Evolutionary conservation across 176 grass and related monocot genomes (phyloP).

Genomic region (Metroxylon sagu): DNA sequence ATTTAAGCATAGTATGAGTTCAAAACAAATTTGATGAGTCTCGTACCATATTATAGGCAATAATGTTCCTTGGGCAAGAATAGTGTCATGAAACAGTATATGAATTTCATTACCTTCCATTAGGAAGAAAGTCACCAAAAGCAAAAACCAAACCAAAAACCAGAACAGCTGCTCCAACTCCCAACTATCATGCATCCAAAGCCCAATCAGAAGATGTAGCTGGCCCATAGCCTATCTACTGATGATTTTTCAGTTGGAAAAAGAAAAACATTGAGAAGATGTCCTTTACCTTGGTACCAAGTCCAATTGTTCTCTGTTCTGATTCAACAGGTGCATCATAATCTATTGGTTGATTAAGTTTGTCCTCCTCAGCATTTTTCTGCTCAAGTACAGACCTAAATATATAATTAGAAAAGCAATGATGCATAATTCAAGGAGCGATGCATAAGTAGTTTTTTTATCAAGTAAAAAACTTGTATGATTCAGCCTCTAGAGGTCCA

Average conservation of each 20-base stretch:
- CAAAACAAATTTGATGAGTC: too few species aligned
- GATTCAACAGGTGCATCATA: conserved; percentile 75
- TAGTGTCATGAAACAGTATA: too few species aligned
- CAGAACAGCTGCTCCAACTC: conserved; percentile 77
- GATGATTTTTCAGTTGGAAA: conserved; percentile 7
- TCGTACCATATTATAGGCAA: too few species aligned
- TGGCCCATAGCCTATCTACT: not conserved
- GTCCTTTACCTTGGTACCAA: conserved; percentile 64
- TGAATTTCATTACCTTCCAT: conserved; percentile 50
- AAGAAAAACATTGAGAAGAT: conserved; percentile 7
- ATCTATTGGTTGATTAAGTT: conserved; percentile 70
- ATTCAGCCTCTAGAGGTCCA: not conserved
- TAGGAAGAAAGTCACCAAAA: conserved; percentile 91
- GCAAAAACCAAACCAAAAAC: conserved; percentile 89
- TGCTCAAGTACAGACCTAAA: conserved; percentile 75
- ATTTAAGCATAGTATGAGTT: too few species aligned
- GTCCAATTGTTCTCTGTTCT: conserved; percentile 59
- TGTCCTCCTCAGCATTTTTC: conserved; percentile 70
- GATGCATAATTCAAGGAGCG: not conserved
- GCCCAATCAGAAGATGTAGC: conserved; percentile 11
- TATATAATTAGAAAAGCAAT: conserved; percentile 15
- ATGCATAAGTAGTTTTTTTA: not conserved
- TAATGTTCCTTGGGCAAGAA: too few species aligned
- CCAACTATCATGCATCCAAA: conserved; percentile 41
- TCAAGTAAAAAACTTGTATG: not conserved